A percentile compares a stretch with the other conserved stretches of the same genome.
Evolutionary conservation across 768 basidiomycete genomes (phyloP).

Genomic region (Russula lepida): DNA sequence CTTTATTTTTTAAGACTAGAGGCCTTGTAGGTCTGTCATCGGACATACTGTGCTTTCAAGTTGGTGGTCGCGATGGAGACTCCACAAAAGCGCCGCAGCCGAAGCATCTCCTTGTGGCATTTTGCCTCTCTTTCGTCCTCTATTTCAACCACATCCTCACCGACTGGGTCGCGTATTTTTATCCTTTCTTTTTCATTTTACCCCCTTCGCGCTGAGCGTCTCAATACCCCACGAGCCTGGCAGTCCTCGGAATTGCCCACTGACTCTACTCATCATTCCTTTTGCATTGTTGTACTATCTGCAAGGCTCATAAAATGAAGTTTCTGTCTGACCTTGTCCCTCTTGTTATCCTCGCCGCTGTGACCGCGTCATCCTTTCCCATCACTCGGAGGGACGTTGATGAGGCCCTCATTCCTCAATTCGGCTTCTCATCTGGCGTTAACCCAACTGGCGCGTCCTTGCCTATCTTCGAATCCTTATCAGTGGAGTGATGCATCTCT

Average conservation of each 20-base stretch:
- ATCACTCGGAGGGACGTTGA: slow-evolving; percentile 9
- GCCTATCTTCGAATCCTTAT: neutral
- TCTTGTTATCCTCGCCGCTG: neutral
- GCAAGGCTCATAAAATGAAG: slow-evolving; percentile 7
- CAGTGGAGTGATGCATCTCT: neutral
- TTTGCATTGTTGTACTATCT: neutral
- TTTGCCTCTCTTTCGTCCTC: neutral
- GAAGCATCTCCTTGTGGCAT: neutral
- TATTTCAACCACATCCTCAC: slow-evolving; percentile 6
- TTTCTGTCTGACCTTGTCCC: slow-evolving; percentile 2
- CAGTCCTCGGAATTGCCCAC: neutral
- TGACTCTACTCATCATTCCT: neutral
- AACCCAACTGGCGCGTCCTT: slow-evolving; percentile 49
- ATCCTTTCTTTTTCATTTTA: neutral
- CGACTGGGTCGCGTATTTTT: slow-evolving; percentile 15
- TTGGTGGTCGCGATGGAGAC: too few relatives aligned
- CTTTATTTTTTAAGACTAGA: slow-evolving; percentile 10
- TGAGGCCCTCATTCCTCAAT: slow-evolving; percentile 33
- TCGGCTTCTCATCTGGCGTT: slow-evolving; percentile 46
- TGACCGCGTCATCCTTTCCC: slow-evolving; percentile 8
- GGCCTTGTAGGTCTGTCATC: neutral
- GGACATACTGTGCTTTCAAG: too few relatives aligned
- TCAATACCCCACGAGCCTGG: neutral
- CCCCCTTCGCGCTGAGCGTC: slow-evolving; percentile 8
- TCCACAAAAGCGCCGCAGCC: too few relatives aligned